Evolutionary conservation across 306 rosid species (phyloP).

Genomic region (Fragaria vesca): DNA sequence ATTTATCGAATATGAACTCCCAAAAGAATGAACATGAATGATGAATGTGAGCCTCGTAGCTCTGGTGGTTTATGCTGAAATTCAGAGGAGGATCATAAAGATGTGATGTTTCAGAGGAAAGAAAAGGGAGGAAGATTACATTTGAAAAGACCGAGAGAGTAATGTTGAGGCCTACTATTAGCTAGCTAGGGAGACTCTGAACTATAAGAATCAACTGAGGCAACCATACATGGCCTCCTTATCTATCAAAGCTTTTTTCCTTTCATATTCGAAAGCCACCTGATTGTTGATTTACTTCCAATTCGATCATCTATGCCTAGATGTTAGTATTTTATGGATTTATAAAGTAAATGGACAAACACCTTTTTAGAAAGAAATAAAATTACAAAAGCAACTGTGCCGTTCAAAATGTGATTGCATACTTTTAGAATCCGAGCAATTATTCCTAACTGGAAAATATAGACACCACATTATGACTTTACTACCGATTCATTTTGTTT

Average conservation of each 20-base stretch:
- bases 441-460: neutral
- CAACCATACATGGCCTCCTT: neutral
- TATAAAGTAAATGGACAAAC: neutral
- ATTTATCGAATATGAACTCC: neutral
- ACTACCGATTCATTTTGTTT: neutral
- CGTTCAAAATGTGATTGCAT: neutral
- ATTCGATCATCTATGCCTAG: neutral
- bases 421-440: neutral
- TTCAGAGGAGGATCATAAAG: neutral
- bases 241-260: neutral
- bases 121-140: neutral
- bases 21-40: neutral
- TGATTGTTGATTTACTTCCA: neutral
- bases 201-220: neutral
- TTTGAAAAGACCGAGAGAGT: neutral
- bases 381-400: neutral
- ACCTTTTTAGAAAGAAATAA: neutral
- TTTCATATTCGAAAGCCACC: slow-evolving; percentile 16
- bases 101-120: neutral
- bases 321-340: neutral
- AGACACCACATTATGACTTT: neutral
- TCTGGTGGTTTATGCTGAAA: neutral
- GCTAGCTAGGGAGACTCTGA: slow-evolving; percentile 5
- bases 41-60: neutral
- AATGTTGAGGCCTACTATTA: neutral